Evolutionary conservation across 306 rosid genomes (phyloP), one percentile per base, ranked within the genome.

Genomic region (Gillenia trifoliata): DNA sequence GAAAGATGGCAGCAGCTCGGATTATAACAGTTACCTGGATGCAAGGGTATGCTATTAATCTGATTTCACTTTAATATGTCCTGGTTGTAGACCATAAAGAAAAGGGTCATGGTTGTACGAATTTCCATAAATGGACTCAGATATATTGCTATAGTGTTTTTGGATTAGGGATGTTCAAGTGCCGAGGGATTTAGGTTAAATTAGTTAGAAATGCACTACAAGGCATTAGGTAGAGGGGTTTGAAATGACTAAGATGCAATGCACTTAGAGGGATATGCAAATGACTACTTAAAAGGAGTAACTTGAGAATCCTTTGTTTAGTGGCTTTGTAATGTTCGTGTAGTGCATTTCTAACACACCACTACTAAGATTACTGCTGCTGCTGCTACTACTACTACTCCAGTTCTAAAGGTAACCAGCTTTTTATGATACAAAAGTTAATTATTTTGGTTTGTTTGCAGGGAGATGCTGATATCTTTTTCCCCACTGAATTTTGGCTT

Each of bases 381-480:
- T 17, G 3, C 55, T 17, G 0, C 9, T 49, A 49, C 22, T 17
- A 20, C 22, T n/a, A n/a, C 54, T 47, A 13, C 20, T 41, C 40
- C 9, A 52, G 47, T 54, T 31, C 8, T n/a, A 12, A 52, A 31
- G 30, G 12, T 30, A 33, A 70, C 20, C 31, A 52, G 23, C 33
- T 54, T 54, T 52, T 19, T 50, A 12, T 29, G 49, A 36, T 49
- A 17, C 3, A 41, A 63, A 72, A 17, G 64, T 17, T 66, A 19
- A 4, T 54, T 70, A n/a, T 72, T 78, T 50, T 67, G 72, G 77
- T 64, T 70, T 50, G 68, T 63, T 82, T 45, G 73, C 90, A 93
- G 98, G 98, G 98, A 74, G 97, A 93, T 52, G 98, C 96, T 43
- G 98, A 93, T 82, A 89, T 93, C 62, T 93, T 93, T 75, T 91